A percentile compares a stretch with the other conserved stretches of the same genome.
Evolutionary conservation across 192 early-diverging fungal genomes (phyloP).

Genomic region (Backusella circina): DNA sequence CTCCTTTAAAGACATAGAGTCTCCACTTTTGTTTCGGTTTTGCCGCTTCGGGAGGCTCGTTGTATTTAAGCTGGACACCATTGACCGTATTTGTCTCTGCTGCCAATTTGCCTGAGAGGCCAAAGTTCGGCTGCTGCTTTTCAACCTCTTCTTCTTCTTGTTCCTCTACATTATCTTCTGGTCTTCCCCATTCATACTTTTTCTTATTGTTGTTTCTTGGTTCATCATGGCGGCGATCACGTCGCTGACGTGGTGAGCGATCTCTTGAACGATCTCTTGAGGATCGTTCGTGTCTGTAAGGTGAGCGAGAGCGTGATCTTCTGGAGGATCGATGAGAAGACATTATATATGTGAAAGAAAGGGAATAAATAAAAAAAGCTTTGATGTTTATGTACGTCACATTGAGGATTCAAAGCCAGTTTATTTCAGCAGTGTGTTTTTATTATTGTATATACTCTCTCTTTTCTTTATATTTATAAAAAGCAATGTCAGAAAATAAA

Average conservation of each 20-base stretch:
- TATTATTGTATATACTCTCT: not conserved
- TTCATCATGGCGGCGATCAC: constrained; percentile 4
- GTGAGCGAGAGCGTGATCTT: constrained; percentile 8
- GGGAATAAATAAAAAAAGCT: not conserved
- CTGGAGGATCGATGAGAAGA: not conserved
- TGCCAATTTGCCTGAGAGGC: constrained; percentile 80
- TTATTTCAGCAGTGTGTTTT: not conserved
- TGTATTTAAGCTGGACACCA: constrained; percentile 87
- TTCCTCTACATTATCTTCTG: constrained; percentile 25
- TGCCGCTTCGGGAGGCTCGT: constrained; percentile 87
- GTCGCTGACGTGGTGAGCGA: constrained; percentile 22
- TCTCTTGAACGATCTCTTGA: not conserved
- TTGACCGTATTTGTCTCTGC: constrained; percentile 87
- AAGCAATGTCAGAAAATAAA: not conserved
- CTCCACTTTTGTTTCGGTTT: constrained; percentile 74
- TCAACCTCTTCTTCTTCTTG: constrained; percentile 36
- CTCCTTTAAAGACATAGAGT: constrained; percentile 93
- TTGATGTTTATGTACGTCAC: not conserved
- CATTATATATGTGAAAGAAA: not conserved
- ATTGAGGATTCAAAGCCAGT: not conserved
- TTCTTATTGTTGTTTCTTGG: constrained; percentile 14
- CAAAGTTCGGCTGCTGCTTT: constrained; percentile 81
- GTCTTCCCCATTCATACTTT: constrained; percentile 38
- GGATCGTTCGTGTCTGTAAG: not conserved
- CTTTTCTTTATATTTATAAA: not conserved